Evolutionary conservation across 2,329 filamentous ascomycete species (phyloP), one percentile per base, ranked within the genome.

Genomic region (Hypoxylon sp.): DNA sequence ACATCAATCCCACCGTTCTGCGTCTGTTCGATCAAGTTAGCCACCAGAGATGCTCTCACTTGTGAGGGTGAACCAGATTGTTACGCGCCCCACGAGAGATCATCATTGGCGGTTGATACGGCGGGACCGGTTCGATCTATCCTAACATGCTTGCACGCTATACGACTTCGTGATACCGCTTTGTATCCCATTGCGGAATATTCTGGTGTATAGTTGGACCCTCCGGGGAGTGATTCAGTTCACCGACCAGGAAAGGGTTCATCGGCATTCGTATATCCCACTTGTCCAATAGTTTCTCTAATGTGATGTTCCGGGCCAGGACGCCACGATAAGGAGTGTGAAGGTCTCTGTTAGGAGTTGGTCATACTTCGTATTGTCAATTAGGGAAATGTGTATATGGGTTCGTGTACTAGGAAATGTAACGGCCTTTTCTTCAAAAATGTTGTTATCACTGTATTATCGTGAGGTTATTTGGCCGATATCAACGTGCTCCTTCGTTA

Each of bases 51-150:
- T 23, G 32, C 23, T 51, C 30, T 32, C n/a, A n/a, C 30, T 41
- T 53, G 53, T 34, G 25, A 52, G 50, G 55, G 53, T 13, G 41
- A 62, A 60, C 23, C 28, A 61, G 25, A 68, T 65, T 68, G 59
- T 48, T 43, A 60, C 30, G 63, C n/a, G 23, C 25, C 19, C 30
- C 45, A 55, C 57, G 49, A 63, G 49, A 55, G 25, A 17, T 50
- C 23, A 19, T 25, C 19, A 21, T 9, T 13, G 25, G 43, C 13
- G 21, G 32, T n/a, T 21, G 5, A 38, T 30, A 5, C 38, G 38
- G 21, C 13, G 46, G 60, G 14, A 25, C 28, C 6, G 19, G 13
- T 21, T 50, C 34, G 17, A 13, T 38, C 41, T 36, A 4, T 21
- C 23, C 36, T 34, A n/a, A 10, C n/a, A 25, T n/a, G 14, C 23